Evolutionary conservation across 1,139 yeast species (phyloP).

Genomic region (Wickerhamomyces sp.): DNA sequence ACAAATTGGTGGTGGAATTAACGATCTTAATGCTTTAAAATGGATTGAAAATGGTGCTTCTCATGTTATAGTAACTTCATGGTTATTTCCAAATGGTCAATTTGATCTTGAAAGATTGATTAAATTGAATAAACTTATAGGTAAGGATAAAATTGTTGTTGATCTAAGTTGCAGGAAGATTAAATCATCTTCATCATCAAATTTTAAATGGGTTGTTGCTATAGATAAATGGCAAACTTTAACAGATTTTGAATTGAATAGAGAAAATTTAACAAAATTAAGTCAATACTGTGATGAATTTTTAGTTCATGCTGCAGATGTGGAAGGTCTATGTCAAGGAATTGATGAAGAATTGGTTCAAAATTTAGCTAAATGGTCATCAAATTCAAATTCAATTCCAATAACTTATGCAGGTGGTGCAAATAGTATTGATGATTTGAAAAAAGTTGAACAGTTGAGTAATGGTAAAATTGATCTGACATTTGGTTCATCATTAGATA

Average conservation of each 20-base stretch:
- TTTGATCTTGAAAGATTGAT: slow-evolving; percentile 19
- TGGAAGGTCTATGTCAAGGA: slow-evolving; percentile 92
- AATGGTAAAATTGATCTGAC: slow-evolving; percentile 84
- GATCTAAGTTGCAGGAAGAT: slow-evolving; percentile 78
- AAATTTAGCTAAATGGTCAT: slow-evolving; percentile 75
- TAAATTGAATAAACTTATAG: slow-evolving; percentile 45
- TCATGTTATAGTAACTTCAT: slow-evolving; percentile 88
- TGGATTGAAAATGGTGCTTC: slow-evolving; percentile 74
- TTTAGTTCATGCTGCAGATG: slow-evolving; percentile 95
- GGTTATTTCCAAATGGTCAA: slow-evolving; percentile 49
- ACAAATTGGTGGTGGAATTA: slow-evolving; percentile 95
- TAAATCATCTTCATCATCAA: slow-evolving; percentile 23
- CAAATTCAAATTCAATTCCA: too few species aligned
- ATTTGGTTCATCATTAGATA: slow-evolving; percentile 87
- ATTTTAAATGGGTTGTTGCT: slow-evolving; percentile 77
- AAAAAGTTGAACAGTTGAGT: slow-evolving; percentile 60
- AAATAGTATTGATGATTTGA: slow-evolving; percentile 61
- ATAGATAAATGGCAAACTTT: slow-evolving; percentile 96
- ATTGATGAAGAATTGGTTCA: slow-evolving; percentile 74
- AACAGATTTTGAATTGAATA: slow-evolving; percentile 55
- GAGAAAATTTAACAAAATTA: slow-evolving; percentile 48
- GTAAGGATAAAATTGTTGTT: slow-evolving; percentile 68
- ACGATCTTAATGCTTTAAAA: slow-evolving; percentile 55
- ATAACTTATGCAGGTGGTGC: slow-evolving; percentile 98
- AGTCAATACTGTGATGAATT: slow-evolving; percentile 76